phyloP scores from a whole-genome alignment of 148 eudicot genomes.

The Fagopyrum homotropicum region DNA sequence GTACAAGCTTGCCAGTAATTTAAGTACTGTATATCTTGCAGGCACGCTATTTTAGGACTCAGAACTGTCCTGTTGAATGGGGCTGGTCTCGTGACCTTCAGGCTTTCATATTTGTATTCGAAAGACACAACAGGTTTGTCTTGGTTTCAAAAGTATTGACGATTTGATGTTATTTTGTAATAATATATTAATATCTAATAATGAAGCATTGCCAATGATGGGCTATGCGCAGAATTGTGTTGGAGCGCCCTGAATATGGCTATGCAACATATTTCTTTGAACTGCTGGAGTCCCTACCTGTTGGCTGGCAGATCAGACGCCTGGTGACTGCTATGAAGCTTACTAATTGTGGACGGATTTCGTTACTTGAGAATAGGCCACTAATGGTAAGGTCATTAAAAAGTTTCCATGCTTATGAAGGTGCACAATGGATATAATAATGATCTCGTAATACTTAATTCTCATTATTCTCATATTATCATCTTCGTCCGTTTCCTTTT shows the following conservation, averaged over 20 bases:
- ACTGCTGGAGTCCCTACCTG: conserved; percentile 49
- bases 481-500: background rate
- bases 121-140: conserved; percentile 77
- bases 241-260: conserved; percentile 99
- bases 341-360: conserved; percentile 63
- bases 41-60: conserved; percentile 66
- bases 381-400: conserved; percentile 39
- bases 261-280: conserved; percentile 96
- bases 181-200: background rate
- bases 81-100: conserved; percentile 99
- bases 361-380: conserved; percentile 74
- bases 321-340: conserved; percentile 91
- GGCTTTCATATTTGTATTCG: conserved; percentile 86
- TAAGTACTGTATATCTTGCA: conserved; percentile 19
- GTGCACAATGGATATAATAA: background rate
- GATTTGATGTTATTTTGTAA: background rate
- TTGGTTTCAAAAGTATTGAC: conserved; percentile 8
- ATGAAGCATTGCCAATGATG: background rate
- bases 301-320: conserved; percentile 86
- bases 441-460: background rate
- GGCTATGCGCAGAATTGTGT: conserved; percentile 67
- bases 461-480: background rate
- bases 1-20: background rate
- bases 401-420: background rate
- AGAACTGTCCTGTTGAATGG: conserved; percentile 99